phyloP scores from a whole-genome alignment of 495 filamentous ascomycete species.

The Aspergillus affinis region DNA sequence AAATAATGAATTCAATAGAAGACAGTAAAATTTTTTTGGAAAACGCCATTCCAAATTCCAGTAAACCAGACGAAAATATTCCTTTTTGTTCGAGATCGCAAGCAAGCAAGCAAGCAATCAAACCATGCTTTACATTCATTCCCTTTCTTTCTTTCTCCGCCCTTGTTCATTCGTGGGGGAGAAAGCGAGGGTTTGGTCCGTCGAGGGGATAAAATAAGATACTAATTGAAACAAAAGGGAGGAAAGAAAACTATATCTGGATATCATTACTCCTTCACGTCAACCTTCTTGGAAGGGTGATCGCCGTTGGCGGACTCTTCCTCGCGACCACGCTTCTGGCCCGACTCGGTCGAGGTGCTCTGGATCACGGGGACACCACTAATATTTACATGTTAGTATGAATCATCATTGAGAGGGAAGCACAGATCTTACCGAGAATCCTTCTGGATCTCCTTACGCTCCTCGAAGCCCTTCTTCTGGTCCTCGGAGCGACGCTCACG shows the following conservation, averaged over 20 bases:
- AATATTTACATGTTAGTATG: constrained; percentile 9
- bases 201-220: background rate
- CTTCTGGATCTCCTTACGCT: constrained; percentile 36
- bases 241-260: constrained; percentile 18
- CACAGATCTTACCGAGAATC: constrained; percentile 43
- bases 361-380: constrained; percentile 51
- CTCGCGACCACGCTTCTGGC: constrained; percentile 51
- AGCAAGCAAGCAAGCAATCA: background rate
- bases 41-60: constrained; percentile 4
- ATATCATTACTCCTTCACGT: constrained; percentile 44
- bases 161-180: too few relatives aligned
- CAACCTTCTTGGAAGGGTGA: constrained; percentile 49
- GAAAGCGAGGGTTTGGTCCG: too few relatives aligned
- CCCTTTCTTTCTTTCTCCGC: too few relatives aligned
- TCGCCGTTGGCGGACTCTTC: constrained; percentile 38
- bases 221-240: constrained; percentile 13
- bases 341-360: constrained; percentile 36
- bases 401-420: background rate
- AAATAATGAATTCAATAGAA: background rate
- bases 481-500: constrained; percentile 66
- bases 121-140: constrained; percentile 8
- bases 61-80: constrained; percentile 1
- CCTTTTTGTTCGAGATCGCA: background rate
- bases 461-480: constrained; percentile 58
- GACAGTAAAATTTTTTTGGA: background rate